Evolutionary conservation across 2,329 filamentous ascomycete genomes (phyloP).

Genomic region (Pestalotiopsis sp.): DNA sequence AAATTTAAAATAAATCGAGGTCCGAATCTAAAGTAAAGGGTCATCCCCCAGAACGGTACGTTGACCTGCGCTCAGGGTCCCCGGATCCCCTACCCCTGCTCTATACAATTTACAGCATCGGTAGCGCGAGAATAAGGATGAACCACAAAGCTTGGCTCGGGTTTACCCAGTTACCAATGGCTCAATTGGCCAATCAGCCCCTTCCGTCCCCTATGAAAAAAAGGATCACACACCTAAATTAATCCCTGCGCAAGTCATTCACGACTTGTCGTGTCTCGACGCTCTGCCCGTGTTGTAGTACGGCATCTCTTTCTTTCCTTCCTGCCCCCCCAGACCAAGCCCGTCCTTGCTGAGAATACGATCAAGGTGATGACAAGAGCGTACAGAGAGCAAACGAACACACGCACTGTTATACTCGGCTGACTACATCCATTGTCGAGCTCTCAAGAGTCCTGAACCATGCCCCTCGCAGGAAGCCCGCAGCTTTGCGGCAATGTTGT

Average conservation of each 20-base stretch:
- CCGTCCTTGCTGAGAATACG: not conserved
- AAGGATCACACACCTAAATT: constrained; percentile 13
- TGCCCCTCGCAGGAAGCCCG: not conserved
- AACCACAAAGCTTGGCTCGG: constrained; percentile 7
- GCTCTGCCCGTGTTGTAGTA: not conserved
- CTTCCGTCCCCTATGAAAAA: constrained; percentile 8
- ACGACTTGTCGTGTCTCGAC: not conserved
- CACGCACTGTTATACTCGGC: not conserved
- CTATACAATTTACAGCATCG: not conserved
- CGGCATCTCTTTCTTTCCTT: not conserved
- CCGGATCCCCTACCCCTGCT: not conserved
- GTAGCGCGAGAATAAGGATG: not conserved
- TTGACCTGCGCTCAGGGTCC: too few species aligned
- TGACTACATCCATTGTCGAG: not conserved
- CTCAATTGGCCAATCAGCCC: constrained; percentile 9
- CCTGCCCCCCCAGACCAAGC: not conserved
- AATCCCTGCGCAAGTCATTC: constrained; percentile 12
- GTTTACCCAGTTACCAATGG: not conserved
- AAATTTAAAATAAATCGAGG: too few species aligned
- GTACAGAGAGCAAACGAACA: not conserved
- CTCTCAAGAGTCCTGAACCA: not conserved
- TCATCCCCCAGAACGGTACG: too few species aligned
- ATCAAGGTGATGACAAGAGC: not conserved
- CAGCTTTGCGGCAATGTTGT: not conserved
- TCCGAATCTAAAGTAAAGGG: too few species aligned